phyloP scores from a whole-genome alignment of 768 basidiomycete genomes.

The Suillus occidentalis region DNA sequence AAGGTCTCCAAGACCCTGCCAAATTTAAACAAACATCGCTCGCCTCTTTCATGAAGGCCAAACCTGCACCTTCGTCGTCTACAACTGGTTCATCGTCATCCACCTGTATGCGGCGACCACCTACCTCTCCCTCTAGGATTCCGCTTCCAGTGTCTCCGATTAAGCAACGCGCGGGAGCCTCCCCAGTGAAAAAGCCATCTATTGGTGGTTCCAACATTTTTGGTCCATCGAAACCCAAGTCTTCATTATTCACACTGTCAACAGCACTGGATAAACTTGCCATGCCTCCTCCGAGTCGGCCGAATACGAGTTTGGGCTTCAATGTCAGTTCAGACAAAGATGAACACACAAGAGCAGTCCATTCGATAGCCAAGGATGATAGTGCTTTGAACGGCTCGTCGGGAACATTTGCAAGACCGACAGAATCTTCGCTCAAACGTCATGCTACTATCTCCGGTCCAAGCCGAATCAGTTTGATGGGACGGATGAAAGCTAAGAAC shows the following conservation, averaged over 20 bases:
- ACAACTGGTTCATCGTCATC: conserved; percentile 13
- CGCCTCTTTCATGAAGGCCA: conserved; percentile 20
- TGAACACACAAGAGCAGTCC: conserved; percentile 3
- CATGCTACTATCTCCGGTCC: conserved; percentile 18
- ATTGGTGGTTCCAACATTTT: conserved; percentile 3
- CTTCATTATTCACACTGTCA: conserved; percentile 64
- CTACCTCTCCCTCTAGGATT: conserved; percentile 30
- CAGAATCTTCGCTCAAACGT: conserved; percentile 31
- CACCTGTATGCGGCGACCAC: not conserved
- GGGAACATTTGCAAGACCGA: conserved; percentile 27
- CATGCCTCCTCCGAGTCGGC: conserved; percentile 62
- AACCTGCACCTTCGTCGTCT: conserved; percentile 10
- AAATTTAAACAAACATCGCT: conserved; percentile 30
- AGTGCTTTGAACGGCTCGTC: conserved; percentile 12
- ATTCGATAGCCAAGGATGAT: conserved; percentile 25
- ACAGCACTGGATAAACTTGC: conserved; percentile 70
- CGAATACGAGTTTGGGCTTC: conserved; percentile 73
- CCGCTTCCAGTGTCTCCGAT: conserved; percentile 24
- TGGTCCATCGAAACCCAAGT: conserved; percentile 12
- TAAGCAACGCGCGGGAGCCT: conserved; percentile 14
- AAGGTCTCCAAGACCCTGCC: conserved; percentile 10
- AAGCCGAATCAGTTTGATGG: conserved; percentile 6
- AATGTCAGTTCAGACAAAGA: conserved; percentile 17
- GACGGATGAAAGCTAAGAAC: not conserved
- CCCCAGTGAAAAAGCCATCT: conserved; percentile 9